Conservation (phyloP, 441 rosid species). For the Erodium chrysanthum region DNA sequence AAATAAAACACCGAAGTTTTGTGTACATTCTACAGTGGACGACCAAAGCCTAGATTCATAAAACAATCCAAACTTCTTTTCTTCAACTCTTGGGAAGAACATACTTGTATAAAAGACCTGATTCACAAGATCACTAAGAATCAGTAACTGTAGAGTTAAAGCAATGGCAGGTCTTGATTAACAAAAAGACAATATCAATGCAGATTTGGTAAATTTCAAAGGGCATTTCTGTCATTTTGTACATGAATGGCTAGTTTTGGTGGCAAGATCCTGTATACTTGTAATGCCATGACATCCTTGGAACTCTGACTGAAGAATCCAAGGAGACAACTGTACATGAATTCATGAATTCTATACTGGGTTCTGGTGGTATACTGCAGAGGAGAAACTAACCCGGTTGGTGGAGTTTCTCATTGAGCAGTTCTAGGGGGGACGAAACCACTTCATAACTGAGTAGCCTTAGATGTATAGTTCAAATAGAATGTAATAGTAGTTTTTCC, state of each 20-base stretch:
- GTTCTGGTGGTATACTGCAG: conserved; percentile 23
- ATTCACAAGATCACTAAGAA: not conserved
- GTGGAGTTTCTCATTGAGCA: conserved; percentile 31
- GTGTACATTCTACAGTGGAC: not conserved
- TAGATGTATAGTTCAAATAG: conserved; percentile 14
- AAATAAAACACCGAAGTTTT: not conserved
- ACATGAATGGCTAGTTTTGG: conserved; percentile 11
- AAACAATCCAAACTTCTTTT: not conserved
- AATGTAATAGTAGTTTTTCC: conserved; percentile 14
- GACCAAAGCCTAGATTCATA: not conserved
- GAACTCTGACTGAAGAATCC: conserved; percentile 15
- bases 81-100: not conserved
- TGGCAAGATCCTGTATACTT: conserved; percentile 18
- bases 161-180: too few species aligned
- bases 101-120: not conserved
- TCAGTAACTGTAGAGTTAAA: not conserved
- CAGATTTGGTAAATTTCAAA: not conserved
- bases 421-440: conserved; percentile 42
- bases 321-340: conserved; percentile 11
- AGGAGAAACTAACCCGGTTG: conserved; percentile 23
- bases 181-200: not conserved
- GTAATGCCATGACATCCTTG: conserved; percentile 25
- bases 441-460: conserved; percentile 36
- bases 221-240: conserved; percentile 21
- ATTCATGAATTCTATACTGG: conserved; percentile 7